A percentile compares a stretch with the other conserved stretches of the same genome.
Evolutionary conservation across 306 rosid genomes (phyloP).

Genomic region (Rosa chinensis): DNA sequence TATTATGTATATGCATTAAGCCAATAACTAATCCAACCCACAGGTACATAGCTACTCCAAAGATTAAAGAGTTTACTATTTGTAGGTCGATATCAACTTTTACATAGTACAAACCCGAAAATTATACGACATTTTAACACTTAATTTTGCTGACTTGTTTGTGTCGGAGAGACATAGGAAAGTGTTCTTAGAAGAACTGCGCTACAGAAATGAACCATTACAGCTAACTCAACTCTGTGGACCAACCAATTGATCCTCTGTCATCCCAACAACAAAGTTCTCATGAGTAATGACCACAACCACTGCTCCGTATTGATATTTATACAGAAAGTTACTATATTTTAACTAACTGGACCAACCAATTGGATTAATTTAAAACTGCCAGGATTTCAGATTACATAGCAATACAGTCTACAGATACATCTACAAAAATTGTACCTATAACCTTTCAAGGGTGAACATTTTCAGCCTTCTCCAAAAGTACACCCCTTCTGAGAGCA

Average conservation of each 20-base stretch:
- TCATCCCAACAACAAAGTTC: background rate
- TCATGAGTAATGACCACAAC: background rate
- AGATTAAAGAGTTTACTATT: background rate
- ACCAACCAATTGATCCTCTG: background rate
- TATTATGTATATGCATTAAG: background rate
- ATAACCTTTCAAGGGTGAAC: background rate
- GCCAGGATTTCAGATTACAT: constrained; percentile 19
- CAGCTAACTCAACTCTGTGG: background rate
- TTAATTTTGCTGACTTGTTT: background rate
- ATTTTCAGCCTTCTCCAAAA: background rate
- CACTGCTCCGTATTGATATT: background rate
- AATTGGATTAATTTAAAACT: constrained; percentile 1
- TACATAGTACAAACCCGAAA: background rate
- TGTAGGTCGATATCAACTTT: background rate
- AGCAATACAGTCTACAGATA: constrained; percentile 13
- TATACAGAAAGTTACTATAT: background rate
- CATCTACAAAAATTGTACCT: constrained; percentile 28
- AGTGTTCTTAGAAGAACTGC: background rate
- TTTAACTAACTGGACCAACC: background rate
- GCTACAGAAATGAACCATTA: background rate
- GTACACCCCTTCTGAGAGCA: constrained; percentile 6
- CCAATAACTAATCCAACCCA: background rate
- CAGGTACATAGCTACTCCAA: background rate
- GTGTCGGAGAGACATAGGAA: background rate
- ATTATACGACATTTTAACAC: background rate